Evolutionary conservation across 768 basidiomycete genomes (phyloP).

Genomic region (Saitozyma podzolica): DNA sequence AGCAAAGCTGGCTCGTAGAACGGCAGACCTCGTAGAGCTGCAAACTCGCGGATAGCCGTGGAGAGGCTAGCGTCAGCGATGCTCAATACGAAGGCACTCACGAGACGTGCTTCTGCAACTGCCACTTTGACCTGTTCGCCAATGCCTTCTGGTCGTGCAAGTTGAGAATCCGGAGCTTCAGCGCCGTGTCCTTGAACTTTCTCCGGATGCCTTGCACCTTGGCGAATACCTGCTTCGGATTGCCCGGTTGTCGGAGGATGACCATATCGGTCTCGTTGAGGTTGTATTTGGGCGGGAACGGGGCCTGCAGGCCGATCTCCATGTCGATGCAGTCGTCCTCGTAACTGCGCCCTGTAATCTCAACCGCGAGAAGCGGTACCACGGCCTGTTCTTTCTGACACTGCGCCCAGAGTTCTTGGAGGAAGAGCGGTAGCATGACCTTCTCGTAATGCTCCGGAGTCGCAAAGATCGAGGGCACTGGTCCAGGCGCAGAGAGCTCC

Average conservation of each 20-base stretch:
- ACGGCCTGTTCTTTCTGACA: constrained; percentile 75
- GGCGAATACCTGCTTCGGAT: constrained; percentile 63
- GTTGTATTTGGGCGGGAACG: constrained; percentile 69
- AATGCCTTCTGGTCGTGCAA: constrained; percentile 58
- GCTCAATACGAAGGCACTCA: constrained; percentile 51
- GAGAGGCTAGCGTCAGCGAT: constrained; percentile 64
- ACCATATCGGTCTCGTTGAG: constrained; percentile 82
- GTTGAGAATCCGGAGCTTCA: constrained; percentile 59
- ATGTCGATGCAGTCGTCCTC: constrained; percentile 81
- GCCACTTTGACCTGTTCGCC: constrained; percentile 68
- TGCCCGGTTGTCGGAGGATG: constrained; percentile 66
- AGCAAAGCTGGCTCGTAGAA: constrained; percentile 69
- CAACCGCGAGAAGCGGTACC: constrained; percentile 56
- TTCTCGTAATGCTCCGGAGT: constrained; percentile 68
- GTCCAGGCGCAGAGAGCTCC: constrained; percentile 25
- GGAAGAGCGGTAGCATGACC: constrained; percentile 78
- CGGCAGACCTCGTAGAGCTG: constrained; percentile 75
- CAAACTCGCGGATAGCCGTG: constrained; percentile 89
- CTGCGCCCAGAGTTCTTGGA: constrained; percentile 90
- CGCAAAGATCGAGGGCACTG: constrained; percentile 67
- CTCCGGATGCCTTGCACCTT: constrained; percentile 64
- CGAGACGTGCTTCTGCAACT: constrained; percentile 78
- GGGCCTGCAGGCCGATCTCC: constrained; percentile 63
- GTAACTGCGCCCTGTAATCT: constrained; percentile 68
- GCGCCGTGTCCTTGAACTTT: constrained; percentile 58